Evolutionary conservation across 208 protist species (phyloP).

Genomic region (Naegleria gruberi): DNA sequence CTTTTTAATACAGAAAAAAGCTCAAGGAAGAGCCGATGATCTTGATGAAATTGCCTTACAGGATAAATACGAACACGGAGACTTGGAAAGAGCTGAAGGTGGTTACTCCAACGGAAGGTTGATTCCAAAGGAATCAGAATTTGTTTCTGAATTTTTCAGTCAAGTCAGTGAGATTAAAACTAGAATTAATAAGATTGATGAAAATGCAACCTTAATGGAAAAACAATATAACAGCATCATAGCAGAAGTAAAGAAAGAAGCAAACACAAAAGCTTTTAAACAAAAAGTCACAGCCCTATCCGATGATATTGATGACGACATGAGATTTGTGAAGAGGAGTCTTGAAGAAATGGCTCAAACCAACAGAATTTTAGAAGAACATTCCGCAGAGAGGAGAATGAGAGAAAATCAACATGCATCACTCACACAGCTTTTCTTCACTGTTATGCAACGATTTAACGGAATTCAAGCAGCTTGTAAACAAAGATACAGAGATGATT

Average conservation of each 20-base stretch:
- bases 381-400: neutral
- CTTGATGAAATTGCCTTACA: neutral
- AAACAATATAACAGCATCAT: neutral
- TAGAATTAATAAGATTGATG: neutral
- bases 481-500: neutral
- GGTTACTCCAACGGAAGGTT: neutral
- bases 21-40: neutral
- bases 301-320: neutral
- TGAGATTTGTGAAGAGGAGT: neutral
- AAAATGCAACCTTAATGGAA: neutral
- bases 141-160: neutral
- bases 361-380: neutral
- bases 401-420: constrained; percentile 23
- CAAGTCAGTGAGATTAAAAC: neutral
- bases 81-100: neutral
- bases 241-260: neutral
- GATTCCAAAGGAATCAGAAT: neutral
- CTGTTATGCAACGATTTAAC: neutral
- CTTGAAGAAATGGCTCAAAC: neutral
- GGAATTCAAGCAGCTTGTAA: neutral
- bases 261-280: neutral
- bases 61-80: neutral
- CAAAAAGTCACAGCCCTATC: neutral
- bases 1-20: neutral
- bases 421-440: neutral